Evolutionary conservation across 2,329 filamentous ascomycete species (phyloP), one percentile per base, ranked within the genome.

Genomic region (Nigrospora oryzae): DNA sequence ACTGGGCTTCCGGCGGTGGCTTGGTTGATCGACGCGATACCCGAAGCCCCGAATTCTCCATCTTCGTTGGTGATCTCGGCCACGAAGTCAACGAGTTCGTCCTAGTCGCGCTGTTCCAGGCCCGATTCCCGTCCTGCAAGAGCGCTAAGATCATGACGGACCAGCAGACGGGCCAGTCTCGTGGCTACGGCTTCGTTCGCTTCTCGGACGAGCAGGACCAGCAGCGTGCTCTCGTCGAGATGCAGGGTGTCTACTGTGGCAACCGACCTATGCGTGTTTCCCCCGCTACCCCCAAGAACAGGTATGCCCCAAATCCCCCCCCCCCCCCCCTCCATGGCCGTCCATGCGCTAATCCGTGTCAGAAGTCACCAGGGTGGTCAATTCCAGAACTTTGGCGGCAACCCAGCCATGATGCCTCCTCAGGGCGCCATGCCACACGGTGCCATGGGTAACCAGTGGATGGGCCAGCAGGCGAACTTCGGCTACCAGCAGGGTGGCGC

Each of bases 111-210:
- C 83, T 98, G 42, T 98, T 98, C 79, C 91, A 97, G 71, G 85
- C 83, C 61, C 89, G 91, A 50, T 98, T 95, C 75, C 86, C 86
- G 1, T 95, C 89, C 10, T 97, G 91, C 86, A 97, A 97, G 75
- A 95, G 89, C 34, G 93, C 93, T 61, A 98, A 98, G 79, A 98
- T 98, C 69, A 98, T 98, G 93, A 95, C 91, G 49, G 93, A 98
- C 61, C 91, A 93, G 49, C 93, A 97, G 69, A 95, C 86, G 52
- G 93, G 93, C 57, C 91, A 97, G 79, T 96, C 90, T 52, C 89
- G 93, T 51, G 93, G 93, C 46, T 98, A 98, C 61, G 93, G 93
- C 39, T 98, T 98, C 59, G 93, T 98, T 43, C 89, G 93, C 54
- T 98, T 98, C 73, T 89, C 89, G 43, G 89, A 95, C 55, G 91